Percentiles rank a stretch among this genome's conserved stretches.
Evolutionary conservation across 2,329 filamentous ascomycete species (phyloP).

Genomic region (Exophiala phaeomuriformis): DNA sequence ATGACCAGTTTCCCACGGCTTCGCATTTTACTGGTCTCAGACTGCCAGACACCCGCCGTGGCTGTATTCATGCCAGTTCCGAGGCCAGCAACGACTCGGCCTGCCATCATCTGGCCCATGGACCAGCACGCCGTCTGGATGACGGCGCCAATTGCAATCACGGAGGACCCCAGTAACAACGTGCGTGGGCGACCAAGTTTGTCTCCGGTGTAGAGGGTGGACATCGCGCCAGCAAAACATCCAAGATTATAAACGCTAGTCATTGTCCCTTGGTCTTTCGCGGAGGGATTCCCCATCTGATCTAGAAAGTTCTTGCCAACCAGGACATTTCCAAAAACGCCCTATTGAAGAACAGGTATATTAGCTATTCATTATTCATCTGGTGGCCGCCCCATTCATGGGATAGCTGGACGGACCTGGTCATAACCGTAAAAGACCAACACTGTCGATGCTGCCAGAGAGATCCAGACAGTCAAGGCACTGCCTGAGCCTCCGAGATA

Average conservation of each 20-base stretch:
- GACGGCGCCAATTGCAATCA: slow-evolving; percentile 41
- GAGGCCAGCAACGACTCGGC: slow-evolving; percentile 41
- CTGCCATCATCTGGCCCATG: slow-evolving; percentile 39
- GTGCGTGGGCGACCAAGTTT: slow-evolving; percentile 40
- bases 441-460: slow-evolving; percentile 45
- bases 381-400: too few relatives aligned
- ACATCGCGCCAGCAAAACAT: slow-evolving; percentile 35
- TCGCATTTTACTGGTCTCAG: slow-evolving; percentile 45
- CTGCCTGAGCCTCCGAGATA: slow-evolving; percentile 48
- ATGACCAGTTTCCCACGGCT: slow-evolving; percentile 47
- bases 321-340: slow-evolving; percentile 34
- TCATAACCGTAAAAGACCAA: slow-evolving; percentile 46
- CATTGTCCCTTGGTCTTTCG: slow-evolving; percentile 23
- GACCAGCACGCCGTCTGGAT: slow-evolving; percentile 39
- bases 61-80: slow-evolving; percentile 32
- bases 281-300: slow-evolving; percentile 18
- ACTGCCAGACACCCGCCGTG: slow-evolving; percentile 38
- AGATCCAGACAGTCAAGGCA: slow-evolving; percentile 48
- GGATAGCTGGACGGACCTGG: slow-evolving; percentile 28
- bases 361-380: too few relatives aligned
- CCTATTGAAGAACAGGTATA: slow-evolving; percentile 18
- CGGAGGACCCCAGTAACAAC: slow-evolving; percentile 35
- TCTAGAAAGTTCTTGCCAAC: slow-evolving; percentile 31
- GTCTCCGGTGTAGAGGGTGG: slow-evolving; percentile 44
- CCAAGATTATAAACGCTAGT: slow-evolving; percentile 39